A percentile compares a stretch with the other conserved stretches of the same genome.
These are phyloP conservation scores for Dipteronia dyeriana DNA, from an alignment of 345 rosid species.

Conservation along the genomic window DNA sequence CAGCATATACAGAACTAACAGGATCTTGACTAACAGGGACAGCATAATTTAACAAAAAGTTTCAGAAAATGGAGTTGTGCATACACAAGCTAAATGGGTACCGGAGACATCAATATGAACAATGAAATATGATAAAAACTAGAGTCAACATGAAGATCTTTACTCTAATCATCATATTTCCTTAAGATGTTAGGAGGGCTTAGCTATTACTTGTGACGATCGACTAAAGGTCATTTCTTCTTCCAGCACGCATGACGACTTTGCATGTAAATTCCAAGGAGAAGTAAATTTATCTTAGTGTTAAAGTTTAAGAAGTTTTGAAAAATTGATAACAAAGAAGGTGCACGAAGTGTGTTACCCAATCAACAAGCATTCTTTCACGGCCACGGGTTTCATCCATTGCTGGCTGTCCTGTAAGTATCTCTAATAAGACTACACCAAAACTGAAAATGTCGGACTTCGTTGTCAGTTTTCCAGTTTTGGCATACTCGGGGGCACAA, in stretches of 20 bases:
- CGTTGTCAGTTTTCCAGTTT: conserved; percentile 50
- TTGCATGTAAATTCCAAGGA: background rate
- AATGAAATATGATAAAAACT: background rate
- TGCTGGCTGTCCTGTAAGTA: conserved; percentile 63
- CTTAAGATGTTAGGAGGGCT: background rate
- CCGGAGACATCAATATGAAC: background rate
- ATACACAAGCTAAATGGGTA: background rate
- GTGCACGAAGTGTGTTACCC: conserved; percentile 44
- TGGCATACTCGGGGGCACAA: conserved; percentile 75
- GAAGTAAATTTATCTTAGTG: background rate
- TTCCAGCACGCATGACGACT: background rate
- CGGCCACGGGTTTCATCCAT: conserved; percentile 30
- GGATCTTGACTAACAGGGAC: background rate
- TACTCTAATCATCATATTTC: background rate
- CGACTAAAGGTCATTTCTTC: background rate
- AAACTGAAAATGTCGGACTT: conserved; percentile 74
- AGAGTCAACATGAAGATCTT: background rate
- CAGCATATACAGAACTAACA: background rate
- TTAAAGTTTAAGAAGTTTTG: background rate
- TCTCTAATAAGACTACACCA: conserved; percentile 69
- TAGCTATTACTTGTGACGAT: background rate
- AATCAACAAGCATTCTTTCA: conserved; percentile 42
- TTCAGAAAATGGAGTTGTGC: background rate
- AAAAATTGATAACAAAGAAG: background rate
- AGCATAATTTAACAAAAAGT: background rate